Evolutionary conservation across 2,329 filamentous ascomycete species (phyloP), one percentile per base, ranked within the genome.

Genomic region (Botrytis tulipae): DNA sequence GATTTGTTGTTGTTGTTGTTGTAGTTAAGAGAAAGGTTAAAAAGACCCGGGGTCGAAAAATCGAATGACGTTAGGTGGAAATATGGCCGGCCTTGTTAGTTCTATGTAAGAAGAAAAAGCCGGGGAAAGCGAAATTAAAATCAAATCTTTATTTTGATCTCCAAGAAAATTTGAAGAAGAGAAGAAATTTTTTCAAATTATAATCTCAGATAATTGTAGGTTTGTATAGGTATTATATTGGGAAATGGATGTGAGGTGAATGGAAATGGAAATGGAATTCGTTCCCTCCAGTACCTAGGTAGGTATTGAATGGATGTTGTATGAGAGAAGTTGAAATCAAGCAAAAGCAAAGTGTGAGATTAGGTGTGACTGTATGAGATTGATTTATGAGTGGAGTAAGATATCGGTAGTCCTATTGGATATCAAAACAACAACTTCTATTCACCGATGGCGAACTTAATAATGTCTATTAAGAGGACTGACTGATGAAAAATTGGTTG

Each of bases 61-160:
- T 57, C 51, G 66, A 69, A 69, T 44, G 48, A 69, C 48, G 66
- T 69, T 69, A 68, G 48, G 35, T 61, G 32, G 20, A 25, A 61
- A 37, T 25, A 61, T 61, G 59, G 59, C 22, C 32, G 59, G 59
- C 35, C 59, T 25, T 14, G 29, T 14, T 37, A 20, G 32, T 61
- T 37, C 32, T 22, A 25, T 42, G 35, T 40, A 14, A 25, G 32
- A 67, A 57, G 51, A 67, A 68, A 54, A 68, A 68, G 65, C 35
- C 46, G 65, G 46, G 32, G 65, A 54, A 54, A 54, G 16, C 25
- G 16, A 57, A 57, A 42, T 54, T 40, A 29, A 54, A 40, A 40
- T 54, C 35, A 3, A 66, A 37, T 32, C 32, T 63, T 51, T 51
- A 51, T 67, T 67, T 67, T 67, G 44, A 67, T 51, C 20, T 51